Evolutionary conservation across 139 green algal genomes (phyloP).

Genomic region (Pseudopediastrum boryanum): DNA sequence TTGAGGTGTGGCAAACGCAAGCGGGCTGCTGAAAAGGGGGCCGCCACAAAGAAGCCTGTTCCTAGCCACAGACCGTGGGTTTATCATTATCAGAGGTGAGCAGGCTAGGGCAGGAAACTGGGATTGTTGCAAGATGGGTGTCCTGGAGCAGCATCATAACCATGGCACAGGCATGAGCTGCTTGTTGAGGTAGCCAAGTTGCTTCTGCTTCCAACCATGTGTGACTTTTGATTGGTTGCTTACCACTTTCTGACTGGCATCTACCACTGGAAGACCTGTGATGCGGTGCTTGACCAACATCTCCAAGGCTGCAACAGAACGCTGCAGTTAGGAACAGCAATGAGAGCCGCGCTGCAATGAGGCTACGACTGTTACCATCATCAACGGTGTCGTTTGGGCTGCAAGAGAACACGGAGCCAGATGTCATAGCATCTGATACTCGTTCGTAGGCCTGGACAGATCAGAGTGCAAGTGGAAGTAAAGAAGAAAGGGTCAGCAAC

Average conservation of each 20-base stretch:
- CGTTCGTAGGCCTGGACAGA: constrained; percentile 4
- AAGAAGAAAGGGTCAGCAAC: no score
- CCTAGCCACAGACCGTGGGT: no score
- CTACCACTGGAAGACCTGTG: constrained; percentile 69
- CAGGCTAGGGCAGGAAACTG: no score
- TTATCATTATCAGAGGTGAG: no score
- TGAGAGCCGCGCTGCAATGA: neutral
- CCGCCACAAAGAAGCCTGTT: no score
- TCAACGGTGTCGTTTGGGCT: constrained; percentile 61
- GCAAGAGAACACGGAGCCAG: constrained; percentile 35
- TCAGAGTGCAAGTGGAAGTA: no score
- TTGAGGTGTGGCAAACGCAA: no score
- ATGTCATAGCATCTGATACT: constrained; percentile 67
- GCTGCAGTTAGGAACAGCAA: neutral
- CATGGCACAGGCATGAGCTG: no score
- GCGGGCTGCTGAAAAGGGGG: no score
- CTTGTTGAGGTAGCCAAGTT: no score
- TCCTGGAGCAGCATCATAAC: no score
- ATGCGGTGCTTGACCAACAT: constrained; percentile 62
- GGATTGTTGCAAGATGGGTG: no score
- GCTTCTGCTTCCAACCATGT: neutral
- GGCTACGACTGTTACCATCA: constrained; percentile 26
- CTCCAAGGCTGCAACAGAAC: constrained; percentile 54
- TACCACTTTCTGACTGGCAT: constrained; percentile 46
- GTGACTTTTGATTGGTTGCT: neutral